Base-by-base conservation (phyloP, 2,329 filamentous ascomycete species). In the Teratosphaeriaceae sp. region DNA sequence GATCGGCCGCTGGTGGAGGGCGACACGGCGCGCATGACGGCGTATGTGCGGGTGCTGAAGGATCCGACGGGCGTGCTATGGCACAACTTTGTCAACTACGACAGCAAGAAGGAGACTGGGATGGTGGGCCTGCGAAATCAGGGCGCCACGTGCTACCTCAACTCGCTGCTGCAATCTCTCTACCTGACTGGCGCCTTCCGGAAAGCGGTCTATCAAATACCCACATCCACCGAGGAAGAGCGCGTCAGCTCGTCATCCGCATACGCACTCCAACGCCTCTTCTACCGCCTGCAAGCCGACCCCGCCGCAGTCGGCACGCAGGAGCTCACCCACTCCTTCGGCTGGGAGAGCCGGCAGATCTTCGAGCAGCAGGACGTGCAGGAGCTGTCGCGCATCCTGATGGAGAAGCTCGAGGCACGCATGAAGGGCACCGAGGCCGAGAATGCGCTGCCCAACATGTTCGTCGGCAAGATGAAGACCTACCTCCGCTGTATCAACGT, bases 361-460 rank as follows among this genome's bases (percentile, higher is more conserved):
- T 98, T 98, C 56, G 90, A 97, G 67, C 92, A 98, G 63, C 92
- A 98, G 65, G 92, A 98, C 66, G 92, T 98, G 7, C 92, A 98
- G 64, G 92, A 98, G 64, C 73, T 98, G 24, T 97, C 89, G 24
- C 80, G 94, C 44, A 95, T 97, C 64, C 74, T 98, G 49, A 98
- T 98, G 85, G 92, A 98, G 66, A 83, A 87, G 46, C 83, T 98
- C 68, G 94, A 98, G 62, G 85, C 92, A 59, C 90, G 86, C 63
- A 98, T 98, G 94, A 98, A 98, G 67, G 90, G 88, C 35, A 97
- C 92, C 1, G 80, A 84, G 39, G 86, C 88, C 11, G 87, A 97
- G 61, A 94, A 90, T 54, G 85, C 88, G 2, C 73, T 98, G 7
- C 82, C 89, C 1, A 81, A 85, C 49, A 84, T 98, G 71, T 97